phyloP scores from a whole-genome alignment of 768 basidiomycete species.

The Phlegmacium glaucopus region DNA sequence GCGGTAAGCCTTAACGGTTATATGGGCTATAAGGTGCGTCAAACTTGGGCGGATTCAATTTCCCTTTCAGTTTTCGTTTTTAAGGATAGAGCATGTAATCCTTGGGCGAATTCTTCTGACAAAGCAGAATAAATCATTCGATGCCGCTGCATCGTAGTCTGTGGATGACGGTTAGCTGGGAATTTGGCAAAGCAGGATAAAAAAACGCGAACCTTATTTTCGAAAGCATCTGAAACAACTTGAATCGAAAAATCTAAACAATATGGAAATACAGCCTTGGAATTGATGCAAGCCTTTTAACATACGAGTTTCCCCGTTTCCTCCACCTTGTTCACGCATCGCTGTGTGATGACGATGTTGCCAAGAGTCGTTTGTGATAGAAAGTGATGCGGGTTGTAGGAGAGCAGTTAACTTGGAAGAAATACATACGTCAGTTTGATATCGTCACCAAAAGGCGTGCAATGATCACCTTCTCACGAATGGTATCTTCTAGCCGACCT shows the following conservation, averaged over 20 bases:
- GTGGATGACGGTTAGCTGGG: conserved; percentile 8
- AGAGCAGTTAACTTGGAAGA: conserved; percentile 52
- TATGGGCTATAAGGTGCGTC: too few species aligned
- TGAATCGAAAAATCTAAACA: conserved; percentile 66
- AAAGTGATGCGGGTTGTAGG: conserved; percentile 60
- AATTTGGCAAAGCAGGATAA: conserved; percentile 8
- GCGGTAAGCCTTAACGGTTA: too few species aligned
- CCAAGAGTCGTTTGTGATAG: conserved; percentile 79
- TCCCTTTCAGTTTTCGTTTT: conserved; percentile 70
- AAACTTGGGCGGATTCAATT: conserved; percentile 6
- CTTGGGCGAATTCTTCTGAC: conserved; percentile 64
- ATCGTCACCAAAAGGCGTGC: conserved; percentile 2
- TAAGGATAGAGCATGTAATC: conserved; percentile 76
- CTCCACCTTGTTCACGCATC: conserved; percentile 69
- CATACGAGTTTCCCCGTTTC: conserved; percentile 81
- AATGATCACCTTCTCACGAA: conserved; percentile 14
- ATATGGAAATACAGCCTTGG: neutral
- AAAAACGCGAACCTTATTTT: conserved; percentile 55
- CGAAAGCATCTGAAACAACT: conserved; percentile 69
- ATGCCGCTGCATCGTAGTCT: conserved; percentile 81
- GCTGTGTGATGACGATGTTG: conserved; percentile 82
- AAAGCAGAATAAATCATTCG: conserved; percentile 73
- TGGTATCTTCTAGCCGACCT: conserved; percentile 16
- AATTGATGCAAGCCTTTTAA: conserved; percentile 16
- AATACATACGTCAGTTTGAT: conserved; percentile 14